These are phyloP conservation scores for Fusarium nanum DNA, from an alignment of 2,329 filamentous ascomycete genomes.

Conservation along the genomic window DNA sequence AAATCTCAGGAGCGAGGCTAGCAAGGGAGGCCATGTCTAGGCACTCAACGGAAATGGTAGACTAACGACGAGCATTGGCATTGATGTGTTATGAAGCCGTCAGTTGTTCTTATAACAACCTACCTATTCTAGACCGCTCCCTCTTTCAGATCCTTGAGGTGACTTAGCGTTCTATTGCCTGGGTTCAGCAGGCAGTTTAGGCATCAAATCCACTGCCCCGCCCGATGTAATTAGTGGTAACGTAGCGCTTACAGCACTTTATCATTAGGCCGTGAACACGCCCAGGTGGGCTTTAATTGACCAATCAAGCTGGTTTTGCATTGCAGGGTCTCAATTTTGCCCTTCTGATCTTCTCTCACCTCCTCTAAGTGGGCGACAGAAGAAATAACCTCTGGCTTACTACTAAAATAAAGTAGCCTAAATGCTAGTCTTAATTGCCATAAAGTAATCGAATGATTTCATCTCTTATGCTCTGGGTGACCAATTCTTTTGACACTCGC, in stretches of 20 bases:
- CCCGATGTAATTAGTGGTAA: too few species aligned
- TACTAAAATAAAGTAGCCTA: too few species aligned
- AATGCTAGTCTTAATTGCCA: accelerated
- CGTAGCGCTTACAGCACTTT: too few species aligned
- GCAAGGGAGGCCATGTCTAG: neutral
- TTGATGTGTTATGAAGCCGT: neutral
- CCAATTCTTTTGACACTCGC: too few species aligned
- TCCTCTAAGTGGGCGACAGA: too few species aligned
- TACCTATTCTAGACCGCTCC: neutral
- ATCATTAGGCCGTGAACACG: too few species aligned
- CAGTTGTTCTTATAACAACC: neutral
- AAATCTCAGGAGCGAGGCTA: conserved; percentile 8
- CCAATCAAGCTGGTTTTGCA: neutral
- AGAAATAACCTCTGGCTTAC: too few species aligned
- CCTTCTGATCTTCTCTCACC: neutral
- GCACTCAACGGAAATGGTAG: neutral
- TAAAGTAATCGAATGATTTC: too few species aligned
- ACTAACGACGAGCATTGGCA: accelerated
- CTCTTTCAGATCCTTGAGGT: neutral
- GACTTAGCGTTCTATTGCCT: neutral
- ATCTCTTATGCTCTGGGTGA: too few species aligned
- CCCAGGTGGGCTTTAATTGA: neutral
- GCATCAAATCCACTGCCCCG: too few species aligned
- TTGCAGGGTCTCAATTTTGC: neutral
- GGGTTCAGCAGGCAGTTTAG: neutral